These are phyloP conservation scores for Erodium maritimum DNA, from an alignment of 345 rosid genomes.

Conservation along the genomic window DNA sequence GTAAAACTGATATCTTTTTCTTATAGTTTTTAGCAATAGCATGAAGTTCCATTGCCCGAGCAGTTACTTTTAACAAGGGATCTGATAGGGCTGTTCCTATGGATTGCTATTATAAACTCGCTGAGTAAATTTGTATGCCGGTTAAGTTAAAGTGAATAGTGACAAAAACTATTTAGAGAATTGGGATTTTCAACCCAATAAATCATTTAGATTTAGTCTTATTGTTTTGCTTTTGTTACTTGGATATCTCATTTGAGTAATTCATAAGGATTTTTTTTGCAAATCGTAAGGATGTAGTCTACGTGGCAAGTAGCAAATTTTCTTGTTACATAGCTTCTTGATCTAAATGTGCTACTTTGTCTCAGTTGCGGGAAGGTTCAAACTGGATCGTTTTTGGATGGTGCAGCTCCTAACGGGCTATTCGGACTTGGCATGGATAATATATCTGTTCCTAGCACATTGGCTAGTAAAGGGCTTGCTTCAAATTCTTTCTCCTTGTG, in stretches of 20 bases:
- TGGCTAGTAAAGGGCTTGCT: slow-evolving; percentile 51
- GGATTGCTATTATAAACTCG: neutral
- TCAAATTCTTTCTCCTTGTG: slow-evolving; percentile 96
- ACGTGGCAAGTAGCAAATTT: neutral
- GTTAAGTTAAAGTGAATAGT: no score
- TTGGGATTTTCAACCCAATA: neutral
- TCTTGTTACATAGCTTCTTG: neutral
- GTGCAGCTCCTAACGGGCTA: slow-evolving; percentile 95
- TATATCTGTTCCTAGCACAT: slow-evolving; percentile 75
- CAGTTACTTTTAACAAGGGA: neutral
- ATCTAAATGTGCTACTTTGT: slow-evolving; percentile 11
- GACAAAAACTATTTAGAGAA: neutral
- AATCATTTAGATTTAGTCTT: neutral
- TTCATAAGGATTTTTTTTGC: no score
- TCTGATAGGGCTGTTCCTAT: neutral
- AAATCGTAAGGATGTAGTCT: no score
- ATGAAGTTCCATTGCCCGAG: neutral
- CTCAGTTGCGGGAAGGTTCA: slow-evolving; percentile 80
- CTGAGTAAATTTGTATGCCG: neutral
- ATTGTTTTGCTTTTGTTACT: neutral
- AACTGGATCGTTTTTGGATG: slow-evolving; percentile 72
- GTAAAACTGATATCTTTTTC: neutral
- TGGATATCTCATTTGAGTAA: no score
- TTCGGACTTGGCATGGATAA: slow-evolving; percentile 85
- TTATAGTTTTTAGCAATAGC: neutral